phyloP scores from a whole-genome alignment of 2,329 filamentous ascomycete genomes.

The Botryotinia convoluta region DNA sequence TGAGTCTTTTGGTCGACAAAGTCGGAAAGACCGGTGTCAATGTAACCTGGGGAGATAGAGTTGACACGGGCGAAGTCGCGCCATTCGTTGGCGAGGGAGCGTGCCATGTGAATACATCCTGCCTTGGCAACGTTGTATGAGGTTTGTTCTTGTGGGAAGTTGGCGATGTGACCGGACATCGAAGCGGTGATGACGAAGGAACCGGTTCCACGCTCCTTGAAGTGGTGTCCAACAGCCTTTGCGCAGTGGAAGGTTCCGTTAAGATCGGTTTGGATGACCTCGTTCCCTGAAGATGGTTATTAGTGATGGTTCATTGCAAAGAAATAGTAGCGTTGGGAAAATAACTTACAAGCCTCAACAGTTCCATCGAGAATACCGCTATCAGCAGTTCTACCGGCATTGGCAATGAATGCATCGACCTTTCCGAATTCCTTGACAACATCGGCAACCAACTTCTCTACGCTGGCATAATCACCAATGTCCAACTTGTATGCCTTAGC shows the following conservation, averaged over 20 bases:
- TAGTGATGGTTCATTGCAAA: not conserved
- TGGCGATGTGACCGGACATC: slow-evolving; percentile 56
- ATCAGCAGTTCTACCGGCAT: slow-evolving; percentile 69
- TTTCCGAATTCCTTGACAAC: slow-evolving; percentile 68
- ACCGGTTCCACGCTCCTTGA: slow-evolving; percentile 63
- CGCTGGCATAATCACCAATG: slow-evolving; percentile 53
- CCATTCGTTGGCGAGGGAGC: slow-evolving; percentile 67
- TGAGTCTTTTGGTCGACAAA: slow-evolving; percentile 59
- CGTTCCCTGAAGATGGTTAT: slow-evolving; percentile 42
- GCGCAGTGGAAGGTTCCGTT: slow-evolving; percentile 66
- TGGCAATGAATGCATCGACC: slow-evolving; percentile 66
- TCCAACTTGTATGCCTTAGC: slow-evolving; percentile 66
- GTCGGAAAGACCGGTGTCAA: slow-evolving; percentile 62
- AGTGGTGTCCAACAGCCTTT: slow-evolving; percentile 64
- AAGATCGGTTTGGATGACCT: slow-evolving; percentile 64
- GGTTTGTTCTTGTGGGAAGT: slow-evolving; percentile 62
- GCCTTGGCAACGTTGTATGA: slow-evolving; percentile 66
- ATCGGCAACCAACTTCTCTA: slow-evolving; percentile 52
- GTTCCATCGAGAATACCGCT: slow-evolving; percentile 65
- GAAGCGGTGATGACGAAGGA: slow-evolving; percentile 66
- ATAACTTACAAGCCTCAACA: slow-evolving; percentile 55
- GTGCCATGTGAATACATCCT: slow-evolving; percentile 62
- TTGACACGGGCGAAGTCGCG: slow-evolving; percentile 67
- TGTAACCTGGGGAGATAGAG: slow-evolving; percentile 66
- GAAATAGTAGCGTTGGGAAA: too few species aligned